These are phyloP conservation scores for Centrapalus pauciflorus DNA, from an alignment of 129 eudicot genomes.

Conservation along the genomic window DNA sequence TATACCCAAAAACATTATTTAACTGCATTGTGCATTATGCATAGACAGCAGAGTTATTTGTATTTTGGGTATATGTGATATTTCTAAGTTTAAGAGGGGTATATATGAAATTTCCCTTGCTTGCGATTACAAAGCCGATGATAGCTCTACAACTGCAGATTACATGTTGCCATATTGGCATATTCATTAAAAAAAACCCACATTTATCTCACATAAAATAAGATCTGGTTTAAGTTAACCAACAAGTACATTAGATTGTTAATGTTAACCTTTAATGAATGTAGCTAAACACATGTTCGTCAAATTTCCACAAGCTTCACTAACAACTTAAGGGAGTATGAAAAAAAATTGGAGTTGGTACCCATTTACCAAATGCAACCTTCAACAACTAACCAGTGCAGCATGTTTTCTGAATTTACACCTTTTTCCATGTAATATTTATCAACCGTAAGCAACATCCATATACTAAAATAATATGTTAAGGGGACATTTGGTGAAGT, in stretches of 20 bases:
- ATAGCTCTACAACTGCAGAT: not conserved
- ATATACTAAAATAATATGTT: not conserved
- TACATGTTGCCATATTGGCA: not conserved
- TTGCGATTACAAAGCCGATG: too few relatives aligned
- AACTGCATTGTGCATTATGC: too few relatives aligned
- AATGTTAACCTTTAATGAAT: not conserved
- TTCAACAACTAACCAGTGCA: not conserved
- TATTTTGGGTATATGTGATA: too few relatives aligned
- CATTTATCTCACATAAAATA: not conserved
- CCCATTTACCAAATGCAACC: not conserved
- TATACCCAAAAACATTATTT: too few relatives aligned
- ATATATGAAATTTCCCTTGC: too few relatives aligned
- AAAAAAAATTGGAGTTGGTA: not conserved
- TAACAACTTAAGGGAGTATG: not conserved
- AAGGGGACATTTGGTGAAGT: too few relatives aligned
- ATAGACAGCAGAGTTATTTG: too few relatives aligned
- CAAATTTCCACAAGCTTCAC: not conserved
- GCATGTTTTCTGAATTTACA: not conserved
- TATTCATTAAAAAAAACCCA: not conserved
- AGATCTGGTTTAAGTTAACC: not conserved
- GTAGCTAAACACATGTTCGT: not conserved
- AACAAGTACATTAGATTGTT: not conserved
- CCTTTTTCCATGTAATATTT: not conserved
- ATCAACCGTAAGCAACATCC: not conserved
- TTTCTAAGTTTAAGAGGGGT: too few relatives aligned